Percentiles rank a stretch among this genome's conserved stretches.
These are phyloP conservation scores for Neonectria magnoliae DNA, from an alignment of 2,329 filamentous ascomycete genomes.

Conservation along the genomic window DNA sequence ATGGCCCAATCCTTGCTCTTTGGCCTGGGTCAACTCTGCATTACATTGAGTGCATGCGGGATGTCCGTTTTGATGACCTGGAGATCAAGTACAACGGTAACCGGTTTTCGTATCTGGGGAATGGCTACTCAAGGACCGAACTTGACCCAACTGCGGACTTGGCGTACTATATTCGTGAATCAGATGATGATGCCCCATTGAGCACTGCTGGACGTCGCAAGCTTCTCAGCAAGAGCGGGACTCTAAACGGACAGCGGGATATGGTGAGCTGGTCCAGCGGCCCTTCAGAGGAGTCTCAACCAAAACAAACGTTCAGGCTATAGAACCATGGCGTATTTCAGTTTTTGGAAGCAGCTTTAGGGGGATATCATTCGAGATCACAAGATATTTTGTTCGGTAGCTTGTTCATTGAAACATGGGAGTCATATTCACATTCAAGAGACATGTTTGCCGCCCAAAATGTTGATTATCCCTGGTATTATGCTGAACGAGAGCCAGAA, in stretches of 20 bases:
- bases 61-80: slow-evolving; percentile 58
- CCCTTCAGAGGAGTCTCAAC: background rate
- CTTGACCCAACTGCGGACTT: slow-evolving; percentile 51
- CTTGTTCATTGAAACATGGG: background rate
- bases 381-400: background rate
- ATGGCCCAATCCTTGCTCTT: slow-evolving; percentile 57
- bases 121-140: slow-evolving; percentile 56
- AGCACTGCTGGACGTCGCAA: slow-evolving; percentile 29
- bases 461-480: background rate
- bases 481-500: background rate
- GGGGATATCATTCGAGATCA: background rate
- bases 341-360: background rate
- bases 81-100: slow-evolving; percentile 53
- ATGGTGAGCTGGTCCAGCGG: slow-evolving; percentile 22
- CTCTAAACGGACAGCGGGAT: slow-evolving; percentile 8
- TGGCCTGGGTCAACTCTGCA: slow-evolving; percentile 54
- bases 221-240: slow-evolving; percentile 25
- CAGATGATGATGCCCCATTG: slow-evolving; percentile 47
- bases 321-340: background rate
- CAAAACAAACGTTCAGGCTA: background rate
- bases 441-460: background rate
- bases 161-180: slow-evolving; percentile 50
- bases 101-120: slow-evolving; percentile 52
- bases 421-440: background rate
- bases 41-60: slow-evolving; percentile 58